Evolutionary conservation across 1,139 yeast genomes (phyloP).

Genomic region (Candida tetrigidarum): DNA sequence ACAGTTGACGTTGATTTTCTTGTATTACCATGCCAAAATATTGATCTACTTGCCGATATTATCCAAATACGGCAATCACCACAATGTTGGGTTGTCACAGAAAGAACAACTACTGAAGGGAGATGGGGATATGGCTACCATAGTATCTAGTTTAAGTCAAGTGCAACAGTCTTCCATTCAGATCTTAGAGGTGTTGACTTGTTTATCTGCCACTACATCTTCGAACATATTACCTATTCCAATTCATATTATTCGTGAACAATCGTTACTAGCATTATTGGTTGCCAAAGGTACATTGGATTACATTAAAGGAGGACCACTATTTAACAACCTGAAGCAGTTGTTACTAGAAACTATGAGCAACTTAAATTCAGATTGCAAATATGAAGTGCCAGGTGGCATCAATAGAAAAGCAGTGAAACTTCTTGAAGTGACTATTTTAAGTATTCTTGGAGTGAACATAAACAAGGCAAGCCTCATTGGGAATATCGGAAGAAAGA

Average conservation of each 20-base stretch:
- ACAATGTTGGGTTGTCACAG: conserved; percentile 47
- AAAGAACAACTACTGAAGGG: conserved; percentile 40
- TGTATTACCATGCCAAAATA: conserved; percentile 80
- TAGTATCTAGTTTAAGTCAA: conserved; percentile 54
- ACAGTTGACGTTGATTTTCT: conserved; percentile 61
- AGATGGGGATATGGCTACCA: conserved; percentile 28
- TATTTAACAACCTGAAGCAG: conserved; percentile 69
- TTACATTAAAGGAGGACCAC: conserved; percentile 82
- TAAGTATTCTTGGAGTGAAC: conserved; percentile 50
- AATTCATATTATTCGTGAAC: conserved; percentile 68
- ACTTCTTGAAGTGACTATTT: conserved; percentile 60
- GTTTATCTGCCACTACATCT: conserved; percentile 45
- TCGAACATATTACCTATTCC: conserved; percentile 64
- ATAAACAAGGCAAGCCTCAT: conserved; percentile 20
- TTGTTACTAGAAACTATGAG: conserved; percentile 53
- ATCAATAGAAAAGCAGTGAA: conserved; percentile 59
- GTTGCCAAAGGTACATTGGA: conserved; percentile 83
- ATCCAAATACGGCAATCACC: conserved; percentile 49
- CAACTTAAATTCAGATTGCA: conserved; percentile 54
- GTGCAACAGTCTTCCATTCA: conserved; percentile 78
- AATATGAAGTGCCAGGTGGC: conserved; percentile 60
- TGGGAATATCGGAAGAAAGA: conserved; percentile 21
- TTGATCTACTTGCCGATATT: conserved; percentile 80
- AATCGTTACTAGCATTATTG: conserved; percentile 67
- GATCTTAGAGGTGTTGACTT: conserved; percentile 60